A percentile compares a stretch with the other conserved stretches of the same genome.
Conservation (phyloP, 192 early-diverging fungal genomes). For the Entrophospora sp. region DNA sequence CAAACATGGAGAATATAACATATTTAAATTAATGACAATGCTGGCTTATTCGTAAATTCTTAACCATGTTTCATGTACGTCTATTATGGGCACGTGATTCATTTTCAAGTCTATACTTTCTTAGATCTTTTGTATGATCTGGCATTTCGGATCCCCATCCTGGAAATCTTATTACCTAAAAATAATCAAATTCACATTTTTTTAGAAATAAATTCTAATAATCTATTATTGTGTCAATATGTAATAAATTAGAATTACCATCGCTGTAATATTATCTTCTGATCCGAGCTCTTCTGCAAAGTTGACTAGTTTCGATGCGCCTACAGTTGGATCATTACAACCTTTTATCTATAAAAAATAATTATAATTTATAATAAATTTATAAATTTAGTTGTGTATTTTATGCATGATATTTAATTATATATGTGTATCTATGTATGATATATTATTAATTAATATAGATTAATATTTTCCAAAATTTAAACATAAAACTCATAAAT, state of each 20-base stretch:
- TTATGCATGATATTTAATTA: too few relatives aligned
- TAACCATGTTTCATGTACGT: neutral
- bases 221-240: neutral
- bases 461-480: too few relatives aligned
- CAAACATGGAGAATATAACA: too few relatives aligned
- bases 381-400: too few relatives aligned
- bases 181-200: neutral
- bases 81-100: constrained; percentile 25
- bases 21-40: too few relatives aligned
- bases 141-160: constrained; percentile 58
- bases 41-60: too few relatives aligned
- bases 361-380: neutral
- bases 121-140: constrained; percentile 57
- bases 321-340: constrained; percentile 42
- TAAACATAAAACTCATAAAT: too few relatives aligned
- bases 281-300: constrained; percentile 54
- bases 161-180: constrained; percentile 58
- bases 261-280: constrained; percentile 60
- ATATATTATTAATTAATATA: too few relatives aligned
- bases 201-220: neutral
- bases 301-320: constrained; percentile 53
- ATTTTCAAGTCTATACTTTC: constrained; percentile 49
- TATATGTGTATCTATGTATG: too few relatives aligned
- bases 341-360: constrained; percentile 42
- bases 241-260: constrained; percentile 29